Evolutionary conservation across 306 rosid genomes (phyloP).

Genomic region (Comarum palustre): DNA sequence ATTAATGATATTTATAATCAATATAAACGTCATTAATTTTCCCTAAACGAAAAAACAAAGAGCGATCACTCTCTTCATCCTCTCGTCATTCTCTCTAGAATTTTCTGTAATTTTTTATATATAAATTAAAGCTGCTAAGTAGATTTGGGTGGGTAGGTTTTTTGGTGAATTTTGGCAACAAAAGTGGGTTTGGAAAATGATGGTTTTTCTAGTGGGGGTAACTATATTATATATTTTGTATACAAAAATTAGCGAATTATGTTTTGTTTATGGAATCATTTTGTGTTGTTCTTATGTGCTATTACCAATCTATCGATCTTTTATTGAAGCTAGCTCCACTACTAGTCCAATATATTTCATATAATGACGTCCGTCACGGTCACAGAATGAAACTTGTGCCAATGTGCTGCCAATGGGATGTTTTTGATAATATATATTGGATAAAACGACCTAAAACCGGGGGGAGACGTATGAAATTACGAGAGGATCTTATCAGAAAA

Average conservation of each 20-base stretch:
- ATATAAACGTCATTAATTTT: constrained; percentile 26
- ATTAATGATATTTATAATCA: constrained; percentile 16
- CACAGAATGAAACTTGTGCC: neutral
- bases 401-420: neutral
- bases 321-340: neutral
- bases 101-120: constrained; percentile 22
- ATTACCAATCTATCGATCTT: neutral
- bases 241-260: constrained; percentile 19
- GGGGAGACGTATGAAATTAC: neutral
- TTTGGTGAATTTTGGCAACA: constrained; percentile 18
- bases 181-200: constrained; percentile 44
- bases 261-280: constrained; percentile 24
- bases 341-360: neutral
- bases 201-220: constrained; percentile 24
- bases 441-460: neutral
- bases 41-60: constrained; percentile 20
- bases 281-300: neutral
- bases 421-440: neutral
- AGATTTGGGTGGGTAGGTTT: constrained; percentile 30
- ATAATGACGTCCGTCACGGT: neutral
- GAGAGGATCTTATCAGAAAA: neutral
- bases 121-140: constrained; percentile 31
- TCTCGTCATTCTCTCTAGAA: neutral
- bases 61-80: constrained; percentile 12
- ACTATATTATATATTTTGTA: constrained; percentile 31